phyloP scores from a whole-genome alignment of 495 filamentous ascomycete genomes.

The Xylaria grammica region DNA sequence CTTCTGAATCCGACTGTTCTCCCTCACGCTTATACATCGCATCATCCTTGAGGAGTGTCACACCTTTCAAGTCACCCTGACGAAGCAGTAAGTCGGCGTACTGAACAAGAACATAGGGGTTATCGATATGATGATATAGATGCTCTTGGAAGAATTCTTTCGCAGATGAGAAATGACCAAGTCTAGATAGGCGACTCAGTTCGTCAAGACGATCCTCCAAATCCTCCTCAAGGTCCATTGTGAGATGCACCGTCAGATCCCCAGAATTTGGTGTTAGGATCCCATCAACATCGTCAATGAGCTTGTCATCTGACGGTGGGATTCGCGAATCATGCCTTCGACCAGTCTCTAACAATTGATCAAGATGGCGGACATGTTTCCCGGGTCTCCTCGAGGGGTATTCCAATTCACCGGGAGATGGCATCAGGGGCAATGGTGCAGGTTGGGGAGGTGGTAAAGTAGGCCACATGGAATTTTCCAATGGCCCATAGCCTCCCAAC shows the following conservation, averaged over 20 bases:
- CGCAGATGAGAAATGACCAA: conserved; percentile 28
- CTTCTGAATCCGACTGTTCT: neutral
- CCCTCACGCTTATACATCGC: conserved; percentile 4
- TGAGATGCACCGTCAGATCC: conserved; percentile 29
- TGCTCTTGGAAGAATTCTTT: conserved; percentile 22
- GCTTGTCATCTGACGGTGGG: neutral
- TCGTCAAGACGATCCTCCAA: conserved; percentile 28
- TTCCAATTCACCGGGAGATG: neutral
- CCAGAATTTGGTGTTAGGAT: conserved; percentile 17
- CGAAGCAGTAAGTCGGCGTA: conserved; percentile 29
- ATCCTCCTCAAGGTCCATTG: conserved; percentile 25
- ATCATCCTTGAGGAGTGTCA: conserved; percentile 16
- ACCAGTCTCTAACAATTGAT: neutral
- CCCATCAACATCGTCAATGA: conserved; percentile 16
- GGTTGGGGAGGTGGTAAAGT: neutral
- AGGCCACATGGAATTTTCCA: neutral
- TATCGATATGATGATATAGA: conserved; percentile 24
- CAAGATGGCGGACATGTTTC: conserved; percentile 4
- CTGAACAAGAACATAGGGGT: conserved; percentile 27
- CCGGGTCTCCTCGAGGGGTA: neutral
- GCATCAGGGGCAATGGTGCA: neutral
- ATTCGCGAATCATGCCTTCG: neutral
- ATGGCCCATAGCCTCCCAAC: neutral
- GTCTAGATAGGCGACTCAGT: conserved; percentile 26
- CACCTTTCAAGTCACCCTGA: conserved; percentile 28